Conservation (phyloP, 1,139 yeast genomes). For the Debaryomyces sp. region DNA sequence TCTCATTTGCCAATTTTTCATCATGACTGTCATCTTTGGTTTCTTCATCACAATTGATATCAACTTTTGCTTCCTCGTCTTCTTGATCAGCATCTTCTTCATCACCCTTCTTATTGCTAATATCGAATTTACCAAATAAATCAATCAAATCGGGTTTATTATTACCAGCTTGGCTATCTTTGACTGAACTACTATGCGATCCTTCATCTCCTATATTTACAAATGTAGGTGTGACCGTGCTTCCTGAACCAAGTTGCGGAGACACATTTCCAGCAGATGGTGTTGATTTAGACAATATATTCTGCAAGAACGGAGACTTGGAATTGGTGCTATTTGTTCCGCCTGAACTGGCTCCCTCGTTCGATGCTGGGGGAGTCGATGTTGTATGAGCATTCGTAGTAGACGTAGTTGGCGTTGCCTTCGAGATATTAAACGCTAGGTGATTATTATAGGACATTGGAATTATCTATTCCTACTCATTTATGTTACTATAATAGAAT, state of each 20-base stretch:
- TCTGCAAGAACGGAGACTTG: slow-evolving; percentile 24
- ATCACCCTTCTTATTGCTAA: slow-evolving; percentile 17
- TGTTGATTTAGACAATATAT: slow-evolving; percentile 18
- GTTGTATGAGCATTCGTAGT: slow-evolving; percentile 39
- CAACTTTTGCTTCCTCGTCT: slow-evolving; percentile 13
- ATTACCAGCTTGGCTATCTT: slow-evolving; percentile 4
- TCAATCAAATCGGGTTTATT: slow-evolving; percentile 37
- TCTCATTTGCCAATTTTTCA: not conserved
- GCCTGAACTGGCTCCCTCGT: slow-evolving; percentile 21
- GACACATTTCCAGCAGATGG: slow-evolving; percentile 12
- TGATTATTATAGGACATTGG: slow-evolving; percentile 37
- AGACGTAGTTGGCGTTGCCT: slow-evolving; percentile 49
- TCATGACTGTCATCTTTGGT: not conserved
- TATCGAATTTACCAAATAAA: slow-evolving; percentile 44
- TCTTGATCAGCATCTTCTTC: slow-evolving; percentile 11
- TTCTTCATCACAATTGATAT: slow-evolving; percentile 1
- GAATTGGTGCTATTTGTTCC: slow-evolving; percentile 14
- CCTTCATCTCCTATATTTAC: slow-evolving; percentile 24
- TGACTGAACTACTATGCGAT: not conserved
- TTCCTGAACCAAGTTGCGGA: slow-evolving; percentile 12
- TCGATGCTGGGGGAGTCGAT: slow-evolving; percentile 21
- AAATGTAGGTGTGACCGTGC: slow-evolving; percentile 28
- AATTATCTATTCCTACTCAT: not conserved
- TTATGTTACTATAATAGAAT: not conserved
- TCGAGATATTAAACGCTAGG: slow-evolving; percentile 41